Evolutionary conservation across 225 moss, liverwort and hornwort species (phyloP), one percentile per base, ranked within the genome.

Genomic region (Marchantia polymorpha): DNA sequence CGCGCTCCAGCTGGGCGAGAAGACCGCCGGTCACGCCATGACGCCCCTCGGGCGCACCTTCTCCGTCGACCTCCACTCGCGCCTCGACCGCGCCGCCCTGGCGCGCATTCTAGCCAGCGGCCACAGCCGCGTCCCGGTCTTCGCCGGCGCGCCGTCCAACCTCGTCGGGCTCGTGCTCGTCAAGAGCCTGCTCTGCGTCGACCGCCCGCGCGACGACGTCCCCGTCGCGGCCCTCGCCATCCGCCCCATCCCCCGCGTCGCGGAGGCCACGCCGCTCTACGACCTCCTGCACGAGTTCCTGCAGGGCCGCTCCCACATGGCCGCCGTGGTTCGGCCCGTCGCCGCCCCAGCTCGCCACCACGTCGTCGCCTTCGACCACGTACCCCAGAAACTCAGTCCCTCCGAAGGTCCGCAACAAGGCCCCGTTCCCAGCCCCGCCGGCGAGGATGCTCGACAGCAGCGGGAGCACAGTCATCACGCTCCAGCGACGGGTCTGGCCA

Each of bases 111-210:
- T 94, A 74, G 84, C 88, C 52, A 88, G 74, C 77, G 92, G 94
- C 3, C 91, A 92, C 67, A 96, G 94, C 81, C 76, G 96, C 69
- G 94, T 96, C 81, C 96, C 96, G 55, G 94, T 96, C 15, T 94
- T 81, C 69, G 64, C 64, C 20, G 89, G 86, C 47, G 75, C 79
- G 80, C 86, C 81, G 20, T 87, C 69, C 16, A 92, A 94, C 47
- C 90, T 96, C 50, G 86, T 92, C 47, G 96, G 96, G 46, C 81
- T 94, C 77, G 80, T 96, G 49, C 82, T 94, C 67, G 96, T 92
- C 81, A 87, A 85, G 66, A 82, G 30, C 52, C 64, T 89, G 12
- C 46, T 68, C 60, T 58, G 63, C 8, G 73, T 65, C 69, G 79
- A 69, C 53, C 63, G 73, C 52, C 52, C 74, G 64, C 39, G 49